These are phyloP conservation scores for Pulicaria dysenterica DNA, from an alignment of 129 eudicot genomes.

Conservation along the genomic window DNA sequence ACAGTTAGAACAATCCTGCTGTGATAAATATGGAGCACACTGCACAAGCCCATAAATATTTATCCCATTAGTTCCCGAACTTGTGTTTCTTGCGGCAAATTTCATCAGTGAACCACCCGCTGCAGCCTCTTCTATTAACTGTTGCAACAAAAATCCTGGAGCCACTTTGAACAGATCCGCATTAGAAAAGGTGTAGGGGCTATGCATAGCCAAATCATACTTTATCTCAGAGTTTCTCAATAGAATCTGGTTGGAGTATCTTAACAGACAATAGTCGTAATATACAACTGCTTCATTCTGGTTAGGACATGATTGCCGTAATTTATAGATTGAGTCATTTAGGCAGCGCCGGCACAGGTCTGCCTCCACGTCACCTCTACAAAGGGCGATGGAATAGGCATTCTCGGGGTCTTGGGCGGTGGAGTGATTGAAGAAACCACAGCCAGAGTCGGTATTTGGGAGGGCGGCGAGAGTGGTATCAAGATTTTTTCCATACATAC, in stretches of 20 bases:
- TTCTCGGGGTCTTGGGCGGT: background rate
- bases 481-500: background rate
- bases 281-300: background rate
- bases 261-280: background rate
- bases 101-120: background rate
- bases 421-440: slow-evolving; percentile 3
- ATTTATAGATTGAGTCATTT: background rate
- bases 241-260: background rate
- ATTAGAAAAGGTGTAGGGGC: background rate
- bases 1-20: background rate
- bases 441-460: slow-evolving; percentile 3
- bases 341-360: background rate
- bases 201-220: too few relatives aligned
- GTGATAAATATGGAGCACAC: background rate
- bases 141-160: background rate
- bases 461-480: background rate
- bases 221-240: background rate
- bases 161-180: background rate
- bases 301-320: background rate
- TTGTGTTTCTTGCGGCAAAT: background rate
- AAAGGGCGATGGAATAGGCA: background rate
- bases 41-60: slow-evolving; percentile 11
- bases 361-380: background rate
- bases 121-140: background rate
- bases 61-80: background rate